Percentiles rank a stretch among this genome's conserved stretches.
phyloP scores from a whole-genome alignment of 768 basidiomycete genomes.

The Termitomyces sp. region DNA sequence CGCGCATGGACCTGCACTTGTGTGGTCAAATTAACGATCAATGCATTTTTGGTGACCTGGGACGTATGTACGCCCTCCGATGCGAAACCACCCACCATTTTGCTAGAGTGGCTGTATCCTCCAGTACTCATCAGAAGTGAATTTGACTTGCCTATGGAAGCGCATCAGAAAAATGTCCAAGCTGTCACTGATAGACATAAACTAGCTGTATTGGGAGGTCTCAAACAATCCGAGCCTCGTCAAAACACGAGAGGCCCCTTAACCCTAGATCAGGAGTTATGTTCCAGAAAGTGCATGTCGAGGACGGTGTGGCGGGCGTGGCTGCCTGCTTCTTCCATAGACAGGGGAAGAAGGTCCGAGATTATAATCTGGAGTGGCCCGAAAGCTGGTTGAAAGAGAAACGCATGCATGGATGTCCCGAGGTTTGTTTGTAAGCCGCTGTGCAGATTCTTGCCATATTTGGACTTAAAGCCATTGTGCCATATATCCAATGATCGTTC shows the following conservation, averaged over 20 bases:
- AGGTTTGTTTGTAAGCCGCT: slow-evolving; percentile 21
- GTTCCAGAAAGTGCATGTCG: slow-evolving; percentile 1
- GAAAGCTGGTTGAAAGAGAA: slow-evolving; percentile 10
- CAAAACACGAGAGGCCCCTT: slow-evolving; percentile 25
- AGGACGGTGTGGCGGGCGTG: slow-evolving; percentile 3
- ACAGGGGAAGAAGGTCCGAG: slow-evolving; percentile 12
- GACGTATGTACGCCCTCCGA: not conserved
- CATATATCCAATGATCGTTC: slow-evolving; percentile 43
- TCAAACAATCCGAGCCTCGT: slow-evolving; percentile 20
- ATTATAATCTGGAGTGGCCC: slow-evolving; percentile 14
- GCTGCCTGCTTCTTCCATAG: slow-evolving; percentile 10
- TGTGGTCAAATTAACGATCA: not conserved
- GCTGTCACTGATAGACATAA: slow-evolving; percentile 1
- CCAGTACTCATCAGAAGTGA: not conserved
- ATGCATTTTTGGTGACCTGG: not conserved
- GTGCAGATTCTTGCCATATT: slow-evolving; percentile 20
- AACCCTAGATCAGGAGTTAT: slow-evolving; percentile 18
- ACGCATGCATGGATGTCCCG: slow-evolving; percentile 17
- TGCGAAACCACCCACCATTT: not conserved
- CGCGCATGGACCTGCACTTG: not conserved
- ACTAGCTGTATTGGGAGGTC: slow-evolving; percentile 7
- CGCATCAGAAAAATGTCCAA: slow-evolving; percentile 16
- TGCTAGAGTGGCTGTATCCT: not conserved
- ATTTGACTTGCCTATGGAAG: slow-evolving; percentile 11
- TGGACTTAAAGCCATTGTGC: slow-evolving; percentile 33